Conservation (phyloP, 768 basidiomycete genomes). For the Daedaleopsis nitida region DNA sequence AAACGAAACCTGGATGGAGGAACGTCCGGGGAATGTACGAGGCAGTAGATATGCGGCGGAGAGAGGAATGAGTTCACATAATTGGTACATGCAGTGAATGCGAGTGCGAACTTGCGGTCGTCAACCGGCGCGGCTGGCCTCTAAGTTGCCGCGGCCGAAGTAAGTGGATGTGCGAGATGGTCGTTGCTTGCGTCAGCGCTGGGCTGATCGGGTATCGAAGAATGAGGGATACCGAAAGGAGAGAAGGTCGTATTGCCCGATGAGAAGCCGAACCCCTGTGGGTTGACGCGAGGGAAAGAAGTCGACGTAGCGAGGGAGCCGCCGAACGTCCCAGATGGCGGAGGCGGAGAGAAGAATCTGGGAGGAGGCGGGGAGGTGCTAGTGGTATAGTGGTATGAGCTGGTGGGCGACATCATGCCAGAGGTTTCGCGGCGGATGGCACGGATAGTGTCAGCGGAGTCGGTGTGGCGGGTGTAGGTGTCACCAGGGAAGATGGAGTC, state of each 20-base stretch:
- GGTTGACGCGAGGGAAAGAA: conserved; percentile 29
- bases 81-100: conserved; percentile 29
- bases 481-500: conserved; percentile 10
- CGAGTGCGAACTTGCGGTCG: conserved; percentile 16
- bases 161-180: conserved; percentile 25
- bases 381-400: conserved; percentile 36
- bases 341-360: conserved; percentile 39
- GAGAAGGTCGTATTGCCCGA: conserved; percentile 32
- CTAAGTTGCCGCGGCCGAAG: conserved; percentile 39
- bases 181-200: conserved; percentile 31
- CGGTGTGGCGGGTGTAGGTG: conserved; percentile 21
- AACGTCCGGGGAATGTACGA: conserved; percentile 23
- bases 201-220: conserved; percentile 34
- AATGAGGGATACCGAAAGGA: conserved; percentile 39
- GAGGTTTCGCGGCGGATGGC: conserved; percentile 29
- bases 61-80: conserved; percentile 26
- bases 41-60: conserved; percentile 14
- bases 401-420: conserved; percentile 34
- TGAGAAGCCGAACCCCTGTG: conserved; percentile 28
- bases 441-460: conserved; percentile 26
- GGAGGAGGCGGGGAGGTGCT: conserved; percentile 38
- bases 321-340: conserved; percentile 22
- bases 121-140: conserved; percentile 49
- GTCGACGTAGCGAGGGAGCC: conserved; percentile 21
- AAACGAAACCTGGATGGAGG: conserved; percentile 2